Evolutionary conservation across 1,284 basidiomycete species (phyloP), one percentile per base, ranked within the genome.

Genomic region (Phylloporus sp.): DNA sequence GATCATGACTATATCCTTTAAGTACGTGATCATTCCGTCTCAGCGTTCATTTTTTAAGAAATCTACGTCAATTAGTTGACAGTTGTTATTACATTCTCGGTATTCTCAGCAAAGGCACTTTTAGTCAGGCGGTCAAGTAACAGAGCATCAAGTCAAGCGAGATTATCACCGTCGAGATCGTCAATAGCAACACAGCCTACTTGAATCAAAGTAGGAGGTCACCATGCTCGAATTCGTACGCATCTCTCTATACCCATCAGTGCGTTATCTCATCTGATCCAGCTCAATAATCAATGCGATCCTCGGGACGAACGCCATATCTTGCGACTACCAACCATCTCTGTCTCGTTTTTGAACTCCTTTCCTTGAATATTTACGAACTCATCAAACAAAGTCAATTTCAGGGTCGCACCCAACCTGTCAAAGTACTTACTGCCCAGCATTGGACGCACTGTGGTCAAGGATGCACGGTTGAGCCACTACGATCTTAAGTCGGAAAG

Each of bases 351-450:
- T 98, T 99, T 79, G 97, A 99, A 82, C 88, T 99, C 66, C 88
- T 99, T 12, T 98, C 96, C 25, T 98, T 96, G 53, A 99, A 99
- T 79, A 86, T 99, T 69, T 99, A 99, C 85, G 97, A 99, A 82
- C 89, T 99, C 75, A 99, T 99, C 90, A 99, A 99, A 85, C 98
- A 99, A 83, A 99, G 99, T 82, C 96, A 97, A 79, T 99, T 99
- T 88, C 94, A 98, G 81, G 98, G 97, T 4, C 84, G 94, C 82
- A 97, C 96, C 7, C 95, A 97, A 78, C 90, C 99, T 60, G 97
- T 99, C 74, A 96, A 98, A 77, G 97, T 99, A 47, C 99, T 99
- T 77, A 99, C 98, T 66, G 92, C 94, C 2, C 97, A 99, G 80
- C 83, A 99, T 45, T 85, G 99, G 67, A 97, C 82, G 99, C 76